Evolutionary conservation across 2,329 filamentous ascomycete species (phyloP), one percentile per base, ranked within the genome.

Genomic region (Sporothrix curviconia): DNA sequence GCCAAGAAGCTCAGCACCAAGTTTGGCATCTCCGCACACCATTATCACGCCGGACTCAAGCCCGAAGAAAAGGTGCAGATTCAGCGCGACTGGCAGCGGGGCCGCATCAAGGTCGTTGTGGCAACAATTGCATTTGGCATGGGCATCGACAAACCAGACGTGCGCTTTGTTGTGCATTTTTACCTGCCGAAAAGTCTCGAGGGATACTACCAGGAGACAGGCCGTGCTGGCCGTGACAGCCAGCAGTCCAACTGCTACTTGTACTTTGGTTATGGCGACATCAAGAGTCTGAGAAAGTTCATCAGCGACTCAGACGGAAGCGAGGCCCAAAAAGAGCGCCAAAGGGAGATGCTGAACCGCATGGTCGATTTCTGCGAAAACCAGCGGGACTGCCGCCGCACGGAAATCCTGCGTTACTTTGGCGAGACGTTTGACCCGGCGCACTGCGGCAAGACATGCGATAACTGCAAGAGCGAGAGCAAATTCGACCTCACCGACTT

Each of bases 71-170:
- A 92, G 68, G 77, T 79, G 1, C 69, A 78, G 7, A 81, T 94
- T 4, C 92, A 97, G 70, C 81, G 81, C 60, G 72, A 84, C 30
- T 99, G 94, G 94, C 94, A 99, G 70, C 75, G 74, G 43, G 90
- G 91, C 6, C 74, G 77, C 53, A 82, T 86, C 66, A 88, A 96
- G 64, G 89, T 99, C 34, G 95, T 99, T 43, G 94, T 99, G 51
- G 95, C 94, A 19, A 99, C 94, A 0, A 97, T 99, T 70, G 94
- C 94, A 24, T 99, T 99, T 68, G 94, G 94, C 7, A 99, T 99
- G 94, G 94, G 94, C n/a, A 99, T 99, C 63, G 94, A 99, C 75
- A 99, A 99, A 70, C 83, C 92, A 0, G 88, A 99, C 69, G 94
- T 99, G 49, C 88, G 94, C 28, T 99, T 95, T 69, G 94, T 99